Base-by-base conservation (phyloP, 2,329 filamentous ascomycete species). In the Parastagonospora nodorum region DNA sequence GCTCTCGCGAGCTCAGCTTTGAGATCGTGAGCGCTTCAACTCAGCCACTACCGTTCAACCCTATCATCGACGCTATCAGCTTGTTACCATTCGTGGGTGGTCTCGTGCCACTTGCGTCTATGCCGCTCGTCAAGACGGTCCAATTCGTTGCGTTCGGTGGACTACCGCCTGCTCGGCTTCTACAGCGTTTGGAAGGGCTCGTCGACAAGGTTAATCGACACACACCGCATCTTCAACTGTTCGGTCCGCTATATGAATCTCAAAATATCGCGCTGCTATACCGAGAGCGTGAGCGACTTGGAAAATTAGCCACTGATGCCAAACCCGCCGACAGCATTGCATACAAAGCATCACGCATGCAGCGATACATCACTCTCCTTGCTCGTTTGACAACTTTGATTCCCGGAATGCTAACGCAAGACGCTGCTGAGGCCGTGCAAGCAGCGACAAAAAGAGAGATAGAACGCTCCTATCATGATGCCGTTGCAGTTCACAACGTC, bases 171-270 rank as follows among this genome's bases (percentile, higher is more conserved):
- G 69, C 55, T 8, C 66, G 66, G 5, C 60, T 73, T 2, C 63
- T 72, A n/a, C 68, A 70, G 45, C 67, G 68, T 28, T 54, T 73
- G 5, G 70, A 73, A 50, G 62, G 55, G 9, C 58, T 73, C 10
- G 59, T 73, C 16, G 68, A 69, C 31, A 73, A 73, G 47, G 59
- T 71, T 0, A 64, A 72, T 39, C 56, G 57, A 12, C 62, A 69
- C 10, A 38, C 64, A 2, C 64, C 66, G 1, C 51, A 60, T 8
- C 62, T 68, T 5, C 47, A 57, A 8, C 57, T 69, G 32, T 71
- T 71, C 33, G 70, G 70, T 4, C 61, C 68, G 0, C 55, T 72
- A 1, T 58, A 67, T 44, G 58, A 64, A 15, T 37, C 54, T 7
- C 49, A 56, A 2, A 63, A 73, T 41, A 57, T 63, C 2, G 56